Base-by-base conservation (phyloP, 768 basidiomycete genomes). In the Pisolithus orientalis region DNA sequence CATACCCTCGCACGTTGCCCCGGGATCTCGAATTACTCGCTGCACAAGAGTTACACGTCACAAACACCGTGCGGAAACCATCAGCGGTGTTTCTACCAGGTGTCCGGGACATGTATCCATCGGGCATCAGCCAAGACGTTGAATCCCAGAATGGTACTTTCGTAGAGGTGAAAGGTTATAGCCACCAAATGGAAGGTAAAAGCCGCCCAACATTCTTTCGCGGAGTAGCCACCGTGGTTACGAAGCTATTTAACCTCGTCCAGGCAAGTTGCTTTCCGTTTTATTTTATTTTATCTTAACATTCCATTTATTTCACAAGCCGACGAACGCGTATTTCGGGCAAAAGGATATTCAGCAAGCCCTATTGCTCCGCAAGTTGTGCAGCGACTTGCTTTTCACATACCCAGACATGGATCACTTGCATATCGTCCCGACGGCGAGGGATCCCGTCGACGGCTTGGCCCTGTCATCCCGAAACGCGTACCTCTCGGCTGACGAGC, bases 321-420 rank as follows among this genome's bases (percentile, higher is more conserved):
- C 95, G 5, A 90, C 89, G 43, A 82, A 85, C 57, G 84, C 89
- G 21, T 97, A 98, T 68, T 96, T 99, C 56, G 95, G 96, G 1
- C 94, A 98, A 69, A 98, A 98, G 65, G 95, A 98, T 65, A 96
- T 99, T 50, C 96, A 99, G 64, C 96, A 99, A 65, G 92, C 89
- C 0, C 72, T 97, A 14, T 70, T 99, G 43, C 75, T 98, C 31
- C 85, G 87, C 32, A 81, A 84, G 4, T 74, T 98, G 69, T 78
- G 79, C 49, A 72, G 77, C 28, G 96, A 99, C 66, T 74, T 96
- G 5, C 80, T 95, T 9, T 67, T 93, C n/a, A 72, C 86, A 6
- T 78, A 90, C 63, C 96, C 96, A 0, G 72, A 79, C 9, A 72
- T 85, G 0, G 71, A 80, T 27, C 80, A 84, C 60, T 65, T 97